Percentiles rank a stretch among this genome's conserved stretches.
Evolutionary conservation across 108 stramenopile species (phyloP).

Genomic region (Pseudonitzschia delicatissima): DNA sequence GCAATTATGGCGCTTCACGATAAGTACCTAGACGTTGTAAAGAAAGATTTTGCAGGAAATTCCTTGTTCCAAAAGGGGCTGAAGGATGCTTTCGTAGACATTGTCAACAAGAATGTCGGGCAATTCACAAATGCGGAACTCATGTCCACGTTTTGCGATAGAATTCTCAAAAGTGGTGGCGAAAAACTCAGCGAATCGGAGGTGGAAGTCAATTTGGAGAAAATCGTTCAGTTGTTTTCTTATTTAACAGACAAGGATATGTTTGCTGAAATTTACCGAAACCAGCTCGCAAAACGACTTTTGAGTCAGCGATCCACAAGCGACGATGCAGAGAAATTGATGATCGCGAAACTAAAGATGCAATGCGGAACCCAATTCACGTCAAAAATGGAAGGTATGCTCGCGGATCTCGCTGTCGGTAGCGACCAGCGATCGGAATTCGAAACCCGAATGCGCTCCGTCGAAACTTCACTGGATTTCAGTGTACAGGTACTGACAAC

Average conservation of each 20-base stretch:
- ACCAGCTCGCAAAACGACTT: slow-evolving; percentile 97
- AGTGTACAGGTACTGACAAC: slow-evolving; percentile 95
- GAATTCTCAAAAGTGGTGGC: slow-evolving; percentile 96
- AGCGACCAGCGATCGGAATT: slow-evolving; percentile 91
- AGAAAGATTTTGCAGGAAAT: slow-evolving; percentile 88
- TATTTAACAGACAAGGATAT: slow-evolving; percentile 99
- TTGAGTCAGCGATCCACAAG: slow-evolving; percentile 95
- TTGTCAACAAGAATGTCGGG: slow-evolving; percentile 97
- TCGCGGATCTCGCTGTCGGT: slow-evolving; percentile 95
- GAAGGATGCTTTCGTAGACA: slow-evolving; percentile 98
- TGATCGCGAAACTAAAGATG: slow-evolving; percentile 99
- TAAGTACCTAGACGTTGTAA: slow-evolving; percentile 91
- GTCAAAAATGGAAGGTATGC: slow-evolving; percentile 99
- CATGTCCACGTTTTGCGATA: slow-evolving; percentile 97
- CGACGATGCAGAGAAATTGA: slow-evolving; percentile 96
- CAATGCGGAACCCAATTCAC: slow-evolving; percentile 99
- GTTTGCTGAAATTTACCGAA: slow-evolving; percentile 98
- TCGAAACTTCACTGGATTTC: slow-evolving; percentile 76
- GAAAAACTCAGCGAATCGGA: slow-evolving; percentile 95
- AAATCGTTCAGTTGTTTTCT: slow-evolving; percentile 95
- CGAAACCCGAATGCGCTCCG: slow-evolving; percentile 68
- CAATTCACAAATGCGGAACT: slow-evolving; percentile 95
- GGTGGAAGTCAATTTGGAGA: slow-evolving; percentile 91
- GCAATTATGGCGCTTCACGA: slow-evolving; percentile 94
- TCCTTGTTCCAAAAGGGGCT: slow-evolving; percentile 98